Conservation (phyloP, 306 rosid genomes). For the Malus orientalis region DNA sequence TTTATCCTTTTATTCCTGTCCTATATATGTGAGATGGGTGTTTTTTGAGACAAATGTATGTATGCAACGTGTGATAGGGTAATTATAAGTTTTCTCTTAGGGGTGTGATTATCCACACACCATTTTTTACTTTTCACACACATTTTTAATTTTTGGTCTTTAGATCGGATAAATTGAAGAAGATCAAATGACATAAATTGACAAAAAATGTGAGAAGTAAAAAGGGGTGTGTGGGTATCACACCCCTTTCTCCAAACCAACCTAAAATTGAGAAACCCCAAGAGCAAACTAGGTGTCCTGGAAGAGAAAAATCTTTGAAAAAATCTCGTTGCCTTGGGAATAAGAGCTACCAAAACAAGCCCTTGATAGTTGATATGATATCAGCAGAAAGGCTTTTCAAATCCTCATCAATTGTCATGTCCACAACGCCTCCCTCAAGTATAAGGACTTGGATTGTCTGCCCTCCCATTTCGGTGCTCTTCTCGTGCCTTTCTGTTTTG, state of each 20-base stretch:
- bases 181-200: too few species aligned
- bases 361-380: slow-evolving; percentile 4
- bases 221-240: too few species aligned
- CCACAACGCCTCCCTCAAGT: not conserved
- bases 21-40: not conserved
- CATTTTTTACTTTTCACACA: too few species aligned
- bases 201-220: too few species aligned
- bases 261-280: not conserved
- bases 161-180: too few species aligned
- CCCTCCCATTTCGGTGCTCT: too few species aligned
- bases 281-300: not conserved
- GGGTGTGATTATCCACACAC: too few species aligned
- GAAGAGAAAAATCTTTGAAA: not conserved
- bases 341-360: slow-evolving; percentile 3
- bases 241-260: not conserved
- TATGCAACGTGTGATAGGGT: not conserved
- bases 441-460: too few species aligned
- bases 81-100: not conserved
- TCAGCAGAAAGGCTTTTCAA: not conserved
- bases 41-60: too few species aligned
- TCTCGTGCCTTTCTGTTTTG: too few species aligned
- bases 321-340: slow-evolving; percentile 5
- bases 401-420: not conserved
- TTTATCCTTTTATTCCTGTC: too few species aligned
- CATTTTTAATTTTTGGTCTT: accelerated